phyloP scores from a whole-genome alignment of 768 basidiomycete genomes.

The Floccularia luteovirens region DNA sequence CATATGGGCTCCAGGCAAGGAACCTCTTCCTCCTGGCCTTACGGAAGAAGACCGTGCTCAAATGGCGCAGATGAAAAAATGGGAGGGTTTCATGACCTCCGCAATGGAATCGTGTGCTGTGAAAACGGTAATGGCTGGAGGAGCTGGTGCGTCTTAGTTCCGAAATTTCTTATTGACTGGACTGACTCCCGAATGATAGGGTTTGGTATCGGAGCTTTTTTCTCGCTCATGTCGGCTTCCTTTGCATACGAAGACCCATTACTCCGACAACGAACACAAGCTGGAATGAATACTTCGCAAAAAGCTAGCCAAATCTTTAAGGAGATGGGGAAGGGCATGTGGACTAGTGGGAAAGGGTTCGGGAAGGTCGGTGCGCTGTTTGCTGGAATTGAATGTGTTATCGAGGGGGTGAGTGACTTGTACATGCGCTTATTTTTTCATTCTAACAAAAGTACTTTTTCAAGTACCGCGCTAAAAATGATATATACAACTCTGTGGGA shows the following conservation, averaged over 20 bases:
- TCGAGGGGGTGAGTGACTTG: conserved; percentile 72
- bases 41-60: conserved; percentile 73
- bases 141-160: conserved; percentile 53
- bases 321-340: conserved; percentile 95
- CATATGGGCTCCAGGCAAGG: conserved; percentile 77
- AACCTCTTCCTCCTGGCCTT: conserved; percentile 79
- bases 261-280: conserved; percentile 54
- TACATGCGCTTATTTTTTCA: not conserved
- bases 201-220: conserved; percentile 88
- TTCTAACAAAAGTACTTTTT: conserved; percentile 1
- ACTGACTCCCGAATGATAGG: conserved; percentile 35
- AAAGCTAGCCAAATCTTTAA: conserved; percentile 83
- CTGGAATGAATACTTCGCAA: conserved; percentile 54
- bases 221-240: conserved; percentile 92
- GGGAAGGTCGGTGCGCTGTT: conserved; percentile 92
- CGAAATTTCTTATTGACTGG: not conserved
- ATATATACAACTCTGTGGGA: conserved; percentile 84
- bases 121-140: conserved; percentile 78
- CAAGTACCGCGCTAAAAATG: conserved; percentile 94
- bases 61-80: conserved; percentile 65
- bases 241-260: conserved; percentile 95
- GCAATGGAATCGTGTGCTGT: conserved; percentile 84
- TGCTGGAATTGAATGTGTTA: conserved; percentile 92
- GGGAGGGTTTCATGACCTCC: conserved; percentile 58
- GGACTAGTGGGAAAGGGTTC: conserved; percentile 83